Evolutionary conservation across 257 asterid species (phyloP), one percentile per base, ranked within the genome.

Genomic region (Knoxia roxburghii): DNA sequence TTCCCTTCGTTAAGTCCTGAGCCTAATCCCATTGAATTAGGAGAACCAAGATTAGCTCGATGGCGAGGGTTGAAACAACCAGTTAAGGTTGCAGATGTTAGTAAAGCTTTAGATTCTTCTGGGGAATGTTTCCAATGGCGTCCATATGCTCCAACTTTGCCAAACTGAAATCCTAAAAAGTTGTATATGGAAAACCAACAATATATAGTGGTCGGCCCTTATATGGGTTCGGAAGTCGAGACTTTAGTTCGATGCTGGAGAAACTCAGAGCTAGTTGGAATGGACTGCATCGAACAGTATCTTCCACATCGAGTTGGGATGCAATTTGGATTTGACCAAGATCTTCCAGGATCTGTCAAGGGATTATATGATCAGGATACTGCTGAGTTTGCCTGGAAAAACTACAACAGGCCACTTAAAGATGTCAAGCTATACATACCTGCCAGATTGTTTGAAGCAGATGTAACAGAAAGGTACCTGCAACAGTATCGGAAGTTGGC

Each of bases 241-340:
- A 32, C 67, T n/a, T 59, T 63, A 52, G 71, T 49, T 20, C 32
- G 75, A 52, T 72, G 81, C 63, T 62, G 77, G 65, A 70, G 77
- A 53, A 67, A 50, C 30, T 24, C 62, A 55, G 76, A 81, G 60
- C 71, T 78, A 2, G 83, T 77, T 30, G 78, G 81, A 41, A 11
- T 68, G 4, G 79, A 68, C 24, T 72, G 76, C 64, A 5, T 73
- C 17, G 83, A 81, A 64, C 77, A 63, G 6, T 78, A 81, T 49
- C 64, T 72, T 46, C 81, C 83, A 1, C 77, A 78, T 45, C 69
- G 81, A n/a, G 83, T 81, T 17, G 72, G 77, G 35, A 66, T 67
- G 75, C 83, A 81, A 69, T 81, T 81, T 41, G 83, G 81, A 7
- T 65, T 63, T 17, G 83, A 81, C 55, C 81, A 81, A 73, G 85